Conservation (phyloP, 2,329 filamentous ascomycete genomes). For the Chaetomium sp. region DNA sequence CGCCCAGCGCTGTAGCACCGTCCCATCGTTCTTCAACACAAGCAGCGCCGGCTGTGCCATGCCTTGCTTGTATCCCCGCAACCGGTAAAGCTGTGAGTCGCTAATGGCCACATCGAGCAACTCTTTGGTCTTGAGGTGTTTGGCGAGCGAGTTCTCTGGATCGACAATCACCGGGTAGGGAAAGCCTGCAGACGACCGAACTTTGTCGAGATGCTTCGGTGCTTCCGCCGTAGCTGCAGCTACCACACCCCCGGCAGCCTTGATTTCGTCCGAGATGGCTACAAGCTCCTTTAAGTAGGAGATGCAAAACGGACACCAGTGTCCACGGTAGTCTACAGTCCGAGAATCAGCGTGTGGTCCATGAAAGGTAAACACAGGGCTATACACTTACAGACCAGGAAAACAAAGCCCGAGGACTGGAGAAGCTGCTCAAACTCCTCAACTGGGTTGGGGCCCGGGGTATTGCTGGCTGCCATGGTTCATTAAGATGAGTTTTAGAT, state of each 20-base stretch:
- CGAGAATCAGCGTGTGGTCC: too few species aligned
- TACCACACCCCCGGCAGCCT: constrained; percentile 2
- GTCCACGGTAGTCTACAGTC: constrained; percentile 10
- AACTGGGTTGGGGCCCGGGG: not conserved
- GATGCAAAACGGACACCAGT: constrained; percentile 19
- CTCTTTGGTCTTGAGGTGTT: not conserved
- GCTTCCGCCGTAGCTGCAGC: constrained; percentile 5
- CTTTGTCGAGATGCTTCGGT: not conserved
- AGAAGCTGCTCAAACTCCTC: not conserved
- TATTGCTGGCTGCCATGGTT: not conserved
- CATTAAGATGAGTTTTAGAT: not conserved
- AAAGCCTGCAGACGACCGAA: not conserved
- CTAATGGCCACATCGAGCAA: constrained; percentile 5
- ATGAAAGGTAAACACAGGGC: not conserved
- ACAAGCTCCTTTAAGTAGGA: constrained; percentile 13
- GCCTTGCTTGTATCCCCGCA: constrained; percentile 10
- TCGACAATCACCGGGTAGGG: constrained; percentile 8
- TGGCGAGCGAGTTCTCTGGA: constrained; percentile 7
- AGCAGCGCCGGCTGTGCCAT: constrained; percentile 11
- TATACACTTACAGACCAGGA: constrained; percentile 10
- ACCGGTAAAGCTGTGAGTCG: constrained; percentile 11
- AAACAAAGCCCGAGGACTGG: not conserved
- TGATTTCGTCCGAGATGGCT: constrained; percentile 5
- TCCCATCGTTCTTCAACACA: not conserved
- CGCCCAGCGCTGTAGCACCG: constrained; percentile 1